A percentile compares a stretch with the other conserved stretches of the same genome.
Evolutionary conservation across 176 grass and related monocot species (phyloP).

Genomic region (Cenchrus purpureus): DNA sequence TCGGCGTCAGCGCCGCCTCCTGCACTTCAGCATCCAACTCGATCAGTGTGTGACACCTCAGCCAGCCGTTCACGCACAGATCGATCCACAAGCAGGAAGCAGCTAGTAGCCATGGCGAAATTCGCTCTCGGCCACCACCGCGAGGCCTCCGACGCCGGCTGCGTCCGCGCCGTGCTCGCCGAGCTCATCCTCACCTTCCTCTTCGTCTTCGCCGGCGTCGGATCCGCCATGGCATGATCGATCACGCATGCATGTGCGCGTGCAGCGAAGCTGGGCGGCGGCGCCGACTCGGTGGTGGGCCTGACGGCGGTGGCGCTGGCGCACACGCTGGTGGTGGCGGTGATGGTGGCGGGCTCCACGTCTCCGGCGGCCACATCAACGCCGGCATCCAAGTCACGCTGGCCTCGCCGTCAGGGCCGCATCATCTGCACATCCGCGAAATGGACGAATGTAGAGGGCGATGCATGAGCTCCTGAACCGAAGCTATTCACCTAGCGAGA

Average conservation of each 20-base stretch:
- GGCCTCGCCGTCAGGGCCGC: slow-evolving; percentile 62
- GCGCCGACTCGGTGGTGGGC: slow-evolving; percentile 64
- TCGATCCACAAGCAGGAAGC: too few relatives aligned
- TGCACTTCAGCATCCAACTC: too few relatives aligned
- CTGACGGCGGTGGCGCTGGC: slow-evolving; percentile 81
- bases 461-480: too few relatives aligned
- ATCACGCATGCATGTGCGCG: neutral
- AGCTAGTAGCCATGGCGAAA: slow-evolving; percentile 54
- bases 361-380: slow-evolving; percentile 88
- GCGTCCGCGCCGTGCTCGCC: slow-evolving; percentile 68
- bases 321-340: slow-evolving; percentile 72
- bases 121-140: slow-evolving; percentile 65
- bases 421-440: slow-evolving; percentile 65
- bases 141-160: slow-evolving; percentile 66
- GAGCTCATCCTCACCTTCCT: slow-evolving; percentile 93
- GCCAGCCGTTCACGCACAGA: too few relatives aligned
- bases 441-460: too few relatives aligned
- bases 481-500: too few relatives aligned
- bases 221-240: slow-evolving; percentile 60
- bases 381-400: slow-evolving; percentile 85
- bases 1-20: too few relatives aligned
- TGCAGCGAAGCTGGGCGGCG: slow-evolving; percentile 69
- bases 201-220: slow-evolving; percentile 89
- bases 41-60: too few relatives aligned
- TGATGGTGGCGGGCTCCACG: slow-evolving; percentile 86